These are phyloP conservation scores for Neoboletus magnificus DNA, from an alignment of 768 basidiomycete genomes.

Conservation along the genomic window DNA sequence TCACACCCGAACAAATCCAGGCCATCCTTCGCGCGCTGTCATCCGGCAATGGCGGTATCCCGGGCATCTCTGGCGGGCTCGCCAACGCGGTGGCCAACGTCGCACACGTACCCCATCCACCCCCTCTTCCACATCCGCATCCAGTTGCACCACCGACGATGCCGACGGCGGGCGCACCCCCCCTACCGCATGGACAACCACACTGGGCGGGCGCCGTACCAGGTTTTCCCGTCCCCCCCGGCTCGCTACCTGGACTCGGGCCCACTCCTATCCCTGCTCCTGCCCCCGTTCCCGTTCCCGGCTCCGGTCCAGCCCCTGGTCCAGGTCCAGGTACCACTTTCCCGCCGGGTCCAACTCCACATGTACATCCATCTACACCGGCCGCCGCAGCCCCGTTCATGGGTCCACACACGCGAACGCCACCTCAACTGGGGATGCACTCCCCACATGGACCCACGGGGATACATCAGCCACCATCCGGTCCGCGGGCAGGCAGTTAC, in stretches of 20 bases:
- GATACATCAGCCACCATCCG: slow-evolving; percentile 25
- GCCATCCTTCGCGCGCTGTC: slow-evolving; percentile 58
- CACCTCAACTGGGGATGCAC: slow-evolving; percentile 25
- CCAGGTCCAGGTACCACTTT: neutral
- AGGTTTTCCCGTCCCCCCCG: slow-evolving; percentile 19
- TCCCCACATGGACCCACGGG: slow-evolving; percentile 13
- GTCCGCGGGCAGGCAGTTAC: slow-evolving; percentile 27
- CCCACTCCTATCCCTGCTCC: neutral
- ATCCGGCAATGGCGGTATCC: slow-evolving; percentile 37
- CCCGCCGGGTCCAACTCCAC: slow-evolving; percentile 6
- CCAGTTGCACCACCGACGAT: slow-evolving; percentile 13
- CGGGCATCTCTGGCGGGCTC: slow-evolving; percentile 30
- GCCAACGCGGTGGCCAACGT: slow-evolving; percentile 24
- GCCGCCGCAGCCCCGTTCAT: slow-evolving; percentile 14
- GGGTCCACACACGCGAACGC: slow-evolving; percentile 12
- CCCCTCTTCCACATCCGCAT: slow-evolving; percentile 7
- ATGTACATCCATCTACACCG: neutral
- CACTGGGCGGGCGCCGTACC: slow-evolving; percentile 25
- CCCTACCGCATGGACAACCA: slow-evolving; percentile 13
- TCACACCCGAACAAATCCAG: slow-evolving; percentile 77
- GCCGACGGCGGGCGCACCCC: neutral
- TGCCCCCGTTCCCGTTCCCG: neutral
- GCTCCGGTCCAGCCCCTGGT: neutral
- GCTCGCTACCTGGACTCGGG: slow-evolving; percentile 6
- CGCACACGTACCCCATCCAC: slow-evolving; percentile 11